Base-by-base conservation (phyloP, 257 asterid species). In the Forsythia suspensa region DNA sequence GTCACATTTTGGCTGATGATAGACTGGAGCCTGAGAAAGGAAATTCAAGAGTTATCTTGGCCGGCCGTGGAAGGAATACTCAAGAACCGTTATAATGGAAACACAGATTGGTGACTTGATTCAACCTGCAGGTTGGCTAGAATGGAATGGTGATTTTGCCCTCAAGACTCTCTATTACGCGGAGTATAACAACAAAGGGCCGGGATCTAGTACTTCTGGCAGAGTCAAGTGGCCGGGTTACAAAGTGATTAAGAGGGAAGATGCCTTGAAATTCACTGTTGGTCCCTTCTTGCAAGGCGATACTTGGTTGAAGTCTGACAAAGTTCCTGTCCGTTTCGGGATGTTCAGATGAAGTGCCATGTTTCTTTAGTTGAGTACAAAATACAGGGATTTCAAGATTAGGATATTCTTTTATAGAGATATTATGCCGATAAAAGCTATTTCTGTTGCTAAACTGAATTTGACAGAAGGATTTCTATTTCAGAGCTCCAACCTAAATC, bases 231-330 rank as follows among this genome's bases (percentile, higher is more conserved):
- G 98, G 98, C 52, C 70, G 0, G 97, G 98, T 9, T 81, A 80
- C 37, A 90, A 88, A 74, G 66, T 57, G 0, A 78, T 92, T 36
- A 79, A 76, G 55, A 85, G 69, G 77, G 96, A 89, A 0, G 93
- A 89, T 11, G 99, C 97, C 0, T 12, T 71, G 84, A 82, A 76
- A 37, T 95, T 61, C 12, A 90, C 92, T 3, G 87, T 91, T 1
- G 92, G 87, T 10, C 87, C 95, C 0, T 95, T 95, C 77, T 77
- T 95, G 70, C 95, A 92, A 67, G 99, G 94, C 0, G 93, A 95
- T 4, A 67, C 43, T 55, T 88, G 90, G 91, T 63, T 86, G 29
- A 82, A 76, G 13, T 70, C 68, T 20, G 36, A 0, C 16, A 16
- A 6, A 36, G 81, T 91, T 70, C 96, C 95, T 1, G 93, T 89